These are phyloP conservation scores for Trebouxia gelatinosa DNA, from an alignment of 163 green algal genomes.

Conservation along the genomic window DNA sequence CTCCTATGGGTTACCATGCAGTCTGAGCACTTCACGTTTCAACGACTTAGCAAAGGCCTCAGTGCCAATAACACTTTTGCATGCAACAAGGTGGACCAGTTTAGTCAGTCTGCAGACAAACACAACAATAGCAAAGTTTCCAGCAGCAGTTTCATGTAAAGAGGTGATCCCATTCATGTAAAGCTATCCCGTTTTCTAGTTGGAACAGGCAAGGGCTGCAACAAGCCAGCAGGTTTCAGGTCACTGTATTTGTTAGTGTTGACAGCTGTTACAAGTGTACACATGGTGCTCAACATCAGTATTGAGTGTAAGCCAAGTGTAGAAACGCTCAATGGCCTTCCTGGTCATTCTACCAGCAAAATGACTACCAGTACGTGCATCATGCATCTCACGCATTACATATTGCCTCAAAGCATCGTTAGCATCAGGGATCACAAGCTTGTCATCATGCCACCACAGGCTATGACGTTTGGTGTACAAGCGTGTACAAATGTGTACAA, in stretches of 20 bases:
- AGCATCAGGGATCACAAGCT: neutral
- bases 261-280: conserved; percentile 34
- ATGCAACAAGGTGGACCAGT: conserved; percentile 48
- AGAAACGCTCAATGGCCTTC: conserved; percentile 18
- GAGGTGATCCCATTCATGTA: conserved; percentile 53
- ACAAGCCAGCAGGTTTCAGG: conserved; percentile 3
- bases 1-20: conserved; percentile 45
- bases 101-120: conserved; percentile 58
- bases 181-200: conserved; percentile 27
- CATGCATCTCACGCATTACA: conserved; percentile 10
- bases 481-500: too few relatives aligned
- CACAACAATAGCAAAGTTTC: conserved; percentile 50
- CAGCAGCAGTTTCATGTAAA: conserved; percentile 41
- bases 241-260: conserved; percentile 31
- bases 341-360: conserved; percentile 9
- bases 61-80: conserved; percentile 38
- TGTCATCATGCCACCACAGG: neutral
- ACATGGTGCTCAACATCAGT: conserved; percentile 30
- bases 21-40: conserved; percentile 42
- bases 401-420: conserved; percentile 20
- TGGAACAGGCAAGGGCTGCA: conserved; percentile 39
- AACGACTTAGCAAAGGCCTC: conserved; percentile 48
- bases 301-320: conserved; percentile 53
- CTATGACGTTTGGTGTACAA: conserved; percentile 12
- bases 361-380: conserved; percentile 17